phyloP scores from a whole-genome alignment of 2,329 filamentous ascomycete species.

The Pestalotiopsis fici region DNA sequence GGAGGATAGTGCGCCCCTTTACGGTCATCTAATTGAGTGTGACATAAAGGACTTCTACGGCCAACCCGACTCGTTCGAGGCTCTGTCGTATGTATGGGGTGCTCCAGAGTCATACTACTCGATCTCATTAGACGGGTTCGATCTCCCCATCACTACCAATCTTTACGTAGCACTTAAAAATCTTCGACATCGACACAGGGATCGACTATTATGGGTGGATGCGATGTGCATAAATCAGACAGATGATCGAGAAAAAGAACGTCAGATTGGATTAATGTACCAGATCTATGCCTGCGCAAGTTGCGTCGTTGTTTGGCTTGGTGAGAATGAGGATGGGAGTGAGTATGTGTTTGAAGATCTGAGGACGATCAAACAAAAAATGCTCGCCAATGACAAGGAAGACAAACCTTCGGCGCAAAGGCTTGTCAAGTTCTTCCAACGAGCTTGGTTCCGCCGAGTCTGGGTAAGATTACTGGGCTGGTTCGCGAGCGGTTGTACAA shows the following conservation, averaged over 20 bases:
- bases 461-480: background rate
- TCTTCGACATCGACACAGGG: background rate
- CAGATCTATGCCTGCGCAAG: constrained; percentile 18
- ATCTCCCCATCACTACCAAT: background rate
- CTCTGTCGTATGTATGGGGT: background rate
- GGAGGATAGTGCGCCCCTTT: too few species aligned
- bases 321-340: too few species aligned
- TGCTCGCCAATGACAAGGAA: too few species aligned
- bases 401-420: too few species aligned
- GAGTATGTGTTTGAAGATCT: too few species aligned
- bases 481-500: background rate
- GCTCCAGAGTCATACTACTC: background rate
- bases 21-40: too few species aligned
- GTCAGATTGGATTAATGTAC: constrained; percentile 20
- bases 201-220: constrained; percentile 17
- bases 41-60: background rate
- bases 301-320: constrained; percentile 20
- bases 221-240: constrained; percentile 23
- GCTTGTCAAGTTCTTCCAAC: too few species aligned
- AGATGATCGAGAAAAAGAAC: constrained; percentile 14
- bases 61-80: too few species aligned
- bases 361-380: too few species aligned
- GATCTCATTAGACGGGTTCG: background rate
- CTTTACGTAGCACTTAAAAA: background rate
- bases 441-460: background rate